Evolutionary conservation across 495 filamentous ascomycete species (phyloP).

Genomic region (Umbilicaria muhlenbergii): DNA sequence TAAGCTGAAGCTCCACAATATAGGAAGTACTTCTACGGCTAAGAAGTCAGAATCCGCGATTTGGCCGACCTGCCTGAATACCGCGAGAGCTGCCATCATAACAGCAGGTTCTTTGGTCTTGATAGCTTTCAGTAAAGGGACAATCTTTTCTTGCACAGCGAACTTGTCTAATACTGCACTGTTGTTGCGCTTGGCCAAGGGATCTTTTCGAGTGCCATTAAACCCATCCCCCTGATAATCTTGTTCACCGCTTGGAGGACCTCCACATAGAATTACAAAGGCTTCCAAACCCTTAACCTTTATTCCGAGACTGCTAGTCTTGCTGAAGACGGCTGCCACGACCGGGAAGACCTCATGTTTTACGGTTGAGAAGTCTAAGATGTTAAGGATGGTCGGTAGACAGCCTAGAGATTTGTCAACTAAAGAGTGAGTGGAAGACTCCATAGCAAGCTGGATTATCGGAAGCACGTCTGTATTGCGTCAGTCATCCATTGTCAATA

Average conservation of each 20-base stretch:
- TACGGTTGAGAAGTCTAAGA: slow-evolving; percentile 87
- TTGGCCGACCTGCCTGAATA: slow-evolving; percentile 66
- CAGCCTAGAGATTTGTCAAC: slow-evolving; percentile 71
- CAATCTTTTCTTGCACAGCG: slow-evolving; percentile 90
- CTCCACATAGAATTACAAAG: slow-evolving; percentile 79
- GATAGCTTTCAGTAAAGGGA: slow-evolving; percentile 79
- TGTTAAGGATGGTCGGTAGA: slow-evolving; percentile 56
- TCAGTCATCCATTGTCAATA: slow-evolving; percentile 5
- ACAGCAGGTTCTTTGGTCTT: slow-evolving; percentile 97
- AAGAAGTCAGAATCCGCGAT: slow-evolving; percentile 85
- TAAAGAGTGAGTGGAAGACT: slow-evolving; percentile 74
- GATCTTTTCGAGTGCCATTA: slow-evolving; percentile 41
- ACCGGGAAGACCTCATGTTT: slow-evolving; percentile 92
- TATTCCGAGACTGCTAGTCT: slow-evolving; percentile 82
- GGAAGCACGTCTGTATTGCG: slow-evolving; percentile 58
- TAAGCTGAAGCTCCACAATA: slow-evolving; percentile 83
- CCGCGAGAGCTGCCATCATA: slow-evolving; percentile 83
- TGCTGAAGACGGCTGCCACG: slow-evolving; percentile 75
- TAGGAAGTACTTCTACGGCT: slow-evolving; percentile 75
- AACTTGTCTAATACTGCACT: slow-evolving; percentile 85
- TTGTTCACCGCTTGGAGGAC: slow-evolving; percentile 23
- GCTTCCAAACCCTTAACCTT: slow-evolving; percentile 85
- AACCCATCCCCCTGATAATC: slow-evolving; percentile 47
- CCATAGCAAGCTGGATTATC: slow-evolving; percentile 62
- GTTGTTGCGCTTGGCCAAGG: slow-evolving; percentile 37